Evolutionary conservation across 441 rosid species (phyloP).

Genomic region (Pelargonium fulgidum): DNA sequence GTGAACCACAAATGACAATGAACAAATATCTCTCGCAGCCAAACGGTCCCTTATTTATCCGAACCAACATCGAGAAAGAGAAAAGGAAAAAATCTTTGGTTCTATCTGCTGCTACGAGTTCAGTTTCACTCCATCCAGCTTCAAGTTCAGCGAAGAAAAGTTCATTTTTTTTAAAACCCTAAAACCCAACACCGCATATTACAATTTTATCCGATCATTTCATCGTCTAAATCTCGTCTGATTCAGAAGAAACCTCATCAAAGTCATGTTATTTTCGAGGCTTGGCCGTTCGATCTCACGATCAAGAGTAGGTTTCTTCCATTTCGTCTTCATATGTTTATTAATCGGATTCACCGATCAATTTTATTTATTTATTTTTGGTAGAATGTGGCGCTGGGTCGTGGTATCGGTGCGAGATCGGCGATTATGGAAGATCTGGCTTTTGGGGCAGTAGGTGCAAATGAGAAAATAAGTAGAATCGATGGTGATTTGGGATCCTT

Average conservation of each 20-base stretch:
- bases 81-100: no score
- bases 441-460: conserved; percentile 17
- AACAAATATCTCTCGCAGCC: no score
- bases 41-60: no score
- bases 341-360: no score
- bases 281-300: conserved; percentile 46
- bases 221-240: no score
- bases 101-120: no score
- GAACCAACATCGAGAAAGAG: no score
- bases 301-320: conserved; percentile 36
- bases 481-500: conserved; percentile 47
- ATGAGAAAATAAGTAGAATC: conserved; percentile 24
- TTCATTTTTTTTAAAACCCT: not conserved
- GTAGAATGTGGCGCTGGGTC: conserved; percentile 30
- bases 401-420: conserved; percentile 36
- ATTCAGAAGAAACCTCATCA: not conserved
- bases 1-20: no score
- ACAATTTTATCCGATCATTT: no score
- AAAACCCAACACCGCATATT: no score
- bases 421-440: conserved; percentile 22
- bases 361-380: not conserved
- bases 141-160: no score
- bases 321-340: not conserved
- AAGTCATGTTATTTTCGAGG: conserved; percentile 58
- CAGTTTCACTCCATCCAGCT: no score